phyloP scores from a whole-genome alignment of 2,329 filamentous ascomycete species.

The Alternaria sp. region DNA sequence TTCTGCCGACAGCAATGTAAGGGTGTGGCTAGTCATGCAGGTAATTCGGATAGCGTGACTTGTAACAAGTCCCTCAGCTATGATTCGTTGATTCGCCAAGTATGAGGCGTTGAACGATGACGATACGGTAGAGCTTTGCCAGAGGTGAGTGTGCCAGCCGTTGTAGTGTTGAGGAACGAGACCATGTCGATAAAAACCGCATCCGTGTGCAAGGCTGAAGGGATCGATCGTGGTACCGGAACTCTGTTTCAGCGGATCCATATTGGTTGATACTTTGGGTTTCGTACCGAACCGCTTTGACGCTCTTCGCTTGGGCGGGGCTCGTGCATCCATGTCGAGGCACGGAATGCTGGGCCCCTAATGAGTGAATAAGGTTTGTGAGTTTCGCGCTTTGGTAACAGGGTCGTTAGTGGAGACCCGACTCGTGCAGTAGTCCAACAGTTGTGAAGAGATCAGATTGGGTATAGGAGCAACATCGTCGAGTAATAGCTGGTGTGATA shows the following conservation, averaged over 20 bases:
- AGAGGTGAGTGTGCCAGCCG: neutral
- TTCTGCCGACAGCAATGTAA: constrained; percentile 14
- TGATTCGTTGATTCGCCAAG: constrained; percentile 13
- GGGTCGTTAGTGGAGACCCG: constrained; percentile 1
- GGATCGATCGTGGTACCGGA: neutral
- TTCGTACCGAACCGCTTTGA: constrained; percentile 26
- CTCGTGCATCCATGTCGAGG: constrained; percentile 6
- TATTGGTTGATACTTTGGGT: constrained; percentile 8
- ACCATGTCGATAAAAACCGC: neutral
- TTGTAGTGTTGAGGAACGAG: neutral
- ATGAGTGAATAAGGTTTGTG: constrained; percentile 5
- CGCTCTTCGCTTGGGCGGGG: constrained; percentile 12
- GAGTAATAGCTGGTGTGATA: constrained; percentile 1
- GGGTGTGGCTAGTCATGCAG: constrained; percentile 26
- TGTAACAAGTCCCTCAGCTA: constrained; percentile 1
- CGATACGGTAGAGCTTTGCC: constrained; percentile 5
- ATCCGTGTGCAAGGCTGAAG: neutral
- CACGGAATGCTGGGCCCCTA: constrained; percentile 7
- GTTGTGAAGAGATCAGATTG: constrained; percentile 14
- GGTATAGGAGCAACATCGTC: constrained; percentile 14
- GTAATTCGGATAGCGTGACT: constrained; percentile 26
- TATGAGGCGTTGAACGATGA: constrained; percentile 3
- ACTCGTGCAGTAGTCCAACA: neutral
- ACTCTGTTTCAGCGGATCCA: constrained; percentile 10
- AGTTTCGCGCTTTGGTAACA: constrained; percentile 5